A percentile compares a stretch with the other conserved stretches of the same genome.
phyloP scores from a whole-genome alignment of 495 filamentous ascomycete species.

The Wilcoxina mikolae region DNA sequence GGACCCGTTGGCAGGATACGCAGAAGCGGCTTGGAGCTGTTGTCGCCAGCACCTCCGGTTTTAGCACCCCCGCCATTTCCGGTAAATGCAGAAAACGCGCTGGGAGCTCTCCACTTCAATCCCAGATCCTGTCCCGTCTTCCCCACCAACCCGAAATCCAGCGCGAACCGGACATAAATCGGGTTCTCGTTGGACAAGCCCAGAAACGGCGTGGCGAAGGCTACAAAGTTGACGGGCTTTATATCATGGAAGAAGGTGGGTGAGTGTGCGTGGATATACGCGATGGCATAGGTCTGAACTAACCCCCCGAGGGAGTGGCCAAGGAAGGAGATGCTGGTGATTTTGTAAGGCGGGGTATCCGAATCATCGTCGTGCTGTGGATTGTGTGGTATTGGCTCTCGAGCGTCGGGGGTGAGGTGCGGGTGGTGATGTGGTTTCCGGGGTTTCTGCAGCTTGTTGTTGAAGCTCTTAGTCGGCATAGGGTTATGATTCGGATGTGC shows the following conservation, averaged over 20 bases:
- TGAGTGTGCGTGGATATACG: constrained; percentile 93
- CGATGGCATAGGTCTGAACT: constrained; percentile 87
- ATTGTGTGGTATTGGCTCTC: not conserved
- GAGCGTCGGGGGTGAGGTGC: constrained; percentile 10
- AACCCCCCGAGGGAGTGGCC: constrained; percentile 86
- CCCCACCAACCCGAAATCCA: constrained; percentile 90
- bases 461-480: constrained; percentile 39
- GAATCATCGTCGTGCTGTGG: constrained; percentile 12
- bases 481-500: constrained; percentile 87
- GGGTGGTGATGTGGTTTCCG: constrained; percentile 21
- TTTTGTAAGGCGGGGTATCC: constrained; percentile 55
- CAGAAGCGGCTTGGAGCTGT: constrained; percentile 60
- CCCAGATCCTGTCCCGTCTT: constrained; percentile 90
- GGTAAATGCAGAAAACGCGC: constrained; percentile 21
- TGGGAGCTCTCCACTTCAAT: constrained; percentile 83
- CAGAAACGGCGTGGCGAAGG: constrained; percentile 78
- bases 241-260: constrained; percentile 81
- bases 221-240: constrained; percentile 80
- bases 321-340: constrained; percentile 92
- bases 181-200: constrained; percentile 96
- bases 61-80: constrained; percentile 6
- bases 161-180: constrained; percentile 87
- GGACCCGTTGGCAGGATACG: constrained; percentile 86
- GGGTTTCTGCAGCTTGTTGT: constrained; percentile 24
- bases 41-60: not conserved